phyloP scores from a whole-genome alignment of 1,284 basidiomycete species.

The Microbotryum scabiosae region DNA sequence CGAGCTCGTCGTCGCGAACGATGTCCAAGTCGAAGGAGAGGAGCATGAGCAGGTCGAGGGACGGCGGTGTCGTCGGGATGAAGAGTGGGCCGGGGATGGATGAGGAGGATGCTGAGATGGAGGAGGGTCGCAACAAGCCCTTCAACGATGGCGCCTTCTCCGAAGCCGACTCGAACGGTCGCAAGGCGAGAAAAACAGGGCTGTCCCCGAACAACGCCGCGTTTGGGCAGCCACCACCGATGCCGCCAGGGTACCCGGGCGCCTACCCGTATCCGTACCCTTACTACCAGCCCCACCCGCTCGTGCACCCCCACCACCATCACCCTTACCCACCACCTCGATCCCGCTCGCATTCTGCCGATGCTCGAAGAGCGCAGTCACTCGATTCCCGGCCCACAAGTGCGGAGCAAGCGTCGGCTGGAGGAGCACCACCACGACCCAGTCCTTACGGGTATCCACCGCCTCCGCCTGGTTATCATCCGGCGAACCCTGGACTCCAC shows the following conservation, averaged over 20 bases:
- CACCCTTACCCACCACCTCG: slow-evolving; percentile 26
- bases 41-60: slow-evolving; percentile 16
- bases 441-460: slow-evolving; percentile 7
- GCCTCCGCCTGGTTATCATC: slow-evolving; percentile 17
- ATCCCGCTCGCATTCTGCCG: slow-evolving; percentile 22
- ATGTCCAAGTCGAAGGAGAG: slow-evolving; percentile 18
- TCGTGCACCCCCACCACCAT: slow-evolving; percentile 5
- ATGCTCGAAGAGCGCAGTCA: slow-evolving; percentile 19
- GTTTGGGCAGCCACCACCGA: neutral
- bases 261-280: slow-evolving; percentile 21
- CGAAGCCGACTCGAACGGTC: slow-evolving; percentile 2
- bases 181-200: slow-evolving; percentile 24
- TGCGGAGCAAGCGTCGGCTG: slow-evolving; percentile 9
- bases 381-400: slow-evolving; percentile 14
- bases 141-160: slow-evolving; percentile 14
- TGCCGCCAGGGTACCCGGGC: slow-evolving; percentile 11
- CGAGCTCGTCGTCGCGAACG: neutral
- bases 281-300: slow-evolving; percentile 21
- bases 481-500: slow-evolving; percentile 10
- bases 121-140: slow-evolving; percentile 12
- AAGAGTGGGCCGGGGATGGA: slow-evolving; percentile 25
- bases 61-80: slow-evolving; percentile 7
- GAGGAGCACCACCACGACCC: neutral
- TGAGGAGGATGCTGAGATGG: slow-evolving; percentile 18
- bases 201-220: slow-evolving; percentile 7